Percentiles rank a stretch among this genome's conserved stretches.
Conservation (phyloP, 805 yeast genomes). For the Monosporozyma unispora region DNA sequence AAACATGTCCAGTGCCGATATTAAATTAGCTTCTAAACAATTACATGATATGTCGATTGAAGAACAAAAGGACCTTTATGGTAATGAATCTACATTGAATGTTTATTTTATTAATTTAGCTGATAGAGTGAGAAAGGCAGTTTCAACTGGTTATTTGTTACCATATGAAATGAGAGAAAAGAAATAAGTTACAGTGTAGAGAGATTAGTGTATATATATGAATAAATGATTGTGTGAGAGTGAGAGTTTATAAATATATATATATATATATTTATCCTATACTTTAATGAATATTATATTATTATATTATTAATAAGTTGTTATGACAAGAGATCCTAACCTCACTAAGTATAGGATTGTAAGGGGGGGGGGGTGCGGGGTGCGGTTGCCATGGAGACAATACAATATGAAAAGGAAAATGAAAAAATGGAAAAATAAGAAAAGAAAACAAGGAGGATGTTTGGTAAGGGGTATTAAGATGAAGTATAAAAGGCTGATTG, state of each 20-base stretch:
- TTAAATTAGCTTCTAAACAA: constrained; percentile 5
- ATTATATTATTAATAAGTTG: background rate
- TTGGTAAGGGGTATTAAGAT: background rate
- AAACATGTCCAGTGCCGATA: constrained; percentile 1
- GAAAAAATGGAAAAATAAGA: no score
- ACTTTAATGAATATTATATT: no score
- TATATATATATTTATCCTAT: background rate
- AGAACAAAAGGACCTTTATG: constrained; percentile 10
- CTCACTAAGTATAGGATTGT: background rate
- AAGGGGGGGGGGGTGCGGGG: no score
- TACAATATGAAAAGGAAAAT: background rate
- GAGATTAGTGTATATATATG: no score
- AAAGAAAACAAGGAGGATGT: no score
- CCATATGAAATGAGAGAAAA: constrained; percentile 5
- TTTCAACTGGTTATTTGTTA: constrained; percentile 8
- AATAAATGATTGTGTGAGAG: background rate
- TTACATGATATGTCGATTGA: constrained; percentile 9
- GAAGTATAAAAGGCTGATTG: background rate
- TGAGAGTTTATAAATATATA: background rate
- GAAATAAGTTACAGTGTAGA: no score
- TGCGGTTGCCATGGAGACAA: background rate
- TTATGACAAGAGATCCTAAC: background rate
- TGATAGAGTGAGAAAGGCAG: constrained; percentile 9
- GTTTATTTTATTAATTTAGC: constrained; percentile 16
- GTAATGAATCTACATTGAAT: constrained; percentile 10